These are phyloP conservation scores for Agaricus blazei DNA, from an alignment of 768 basidiomycete genomes.

Conservation along the genomic window DNA sequence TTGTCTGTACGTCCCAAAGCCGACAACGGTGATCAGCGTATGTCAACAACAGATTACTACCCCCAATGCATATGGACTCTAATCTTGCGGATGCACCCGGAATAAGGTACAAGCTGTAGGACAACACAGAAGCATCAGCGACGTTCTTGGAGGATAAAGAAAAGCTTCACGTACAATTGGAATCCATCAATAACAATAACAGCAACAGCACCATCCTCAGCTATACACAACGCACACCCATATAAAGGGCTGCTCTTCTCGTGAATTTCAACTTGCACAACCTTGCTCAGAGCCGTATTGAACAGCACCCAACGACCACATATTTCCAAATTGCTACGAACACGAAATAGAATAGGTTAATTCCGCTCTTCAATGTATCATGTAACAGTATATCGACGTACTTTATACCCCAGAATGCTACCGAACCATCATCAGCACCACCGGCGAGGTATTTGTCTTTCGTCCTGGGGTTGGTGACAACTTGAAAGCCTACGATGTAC, in stretches of 20 bases:
- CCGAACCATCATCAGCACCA: slow-evolving; percentile 73
- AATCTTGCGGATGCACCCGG: slow-evolving; percentile 78
- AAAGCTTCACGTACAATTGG: slow-evolving; percentile 56
- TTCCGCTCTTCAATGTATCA: too few species aligned
- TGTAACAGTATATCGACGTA: slow-evolving; percentile 25
- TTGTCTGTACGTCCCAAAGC: slow-evolving; percentile 80
- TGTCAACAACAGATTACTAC: slow-evolving; percentile 65
- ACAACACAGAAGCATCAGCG: neutral
- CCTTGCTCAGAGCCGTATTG: slow-evolving; percentile 52
- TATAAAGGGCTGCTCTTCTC: slow-evolving; percentile 50
- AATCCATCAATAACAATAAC: slow-evolving; percentile 71
- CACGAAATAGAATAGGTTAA: too few species aligned
- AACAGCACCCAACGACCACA: slow-evolving; percentile 74
- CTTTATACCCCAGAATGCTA: slow-evolving; percentile 70
- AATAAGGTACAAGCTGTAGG: slow-evolving; percentile 64
- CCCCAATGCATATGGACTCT: slow-evolving; percentile 54
- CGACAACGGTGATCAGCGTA: slow-evolving; percentile 77
- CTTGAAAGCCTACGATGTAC: slow-evolving; percentile 43
- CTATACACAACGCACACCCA: slow-evolving; percentile 68
- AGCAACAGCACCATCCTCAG: slow-evolving; percentile 78
- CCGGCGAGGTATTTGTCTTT: slow-evolving; percentile 64
- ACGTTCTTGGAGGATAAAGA: neutral
- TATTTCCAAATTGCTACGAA: slow-evolving; percentile 53
- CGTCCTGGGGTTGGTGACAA: slow-evolving; percentile 52
- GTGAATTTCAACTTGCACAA: slow-evolving; percentile 43